Conservation (phyloP, 2,329 filamentous ascomycete genomes). For the Aspergillus costaricaensis region DNA sequence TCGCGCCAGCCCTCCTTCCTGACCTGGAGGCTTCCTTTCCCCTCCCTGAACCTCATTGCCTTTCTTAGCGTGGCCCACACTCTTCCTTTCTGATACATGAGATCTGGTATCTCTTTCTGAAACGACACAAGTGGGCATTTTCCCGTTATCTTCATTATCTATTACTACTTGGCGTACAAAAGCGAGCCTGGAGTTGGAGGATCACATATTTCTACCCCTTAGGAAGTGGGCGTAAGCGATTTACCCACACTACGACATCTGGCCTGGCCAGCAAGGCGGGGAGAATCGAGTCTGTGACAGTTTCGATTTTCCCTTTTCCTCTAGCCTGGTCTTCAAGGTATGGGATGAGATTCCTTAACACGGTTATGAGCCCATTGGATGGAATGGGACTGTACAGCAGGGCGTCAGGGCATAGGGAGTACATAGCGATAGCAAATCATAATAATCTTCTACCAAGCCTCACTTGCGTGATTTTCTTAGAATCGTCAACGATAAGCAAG, state of each 20-base stretch:
- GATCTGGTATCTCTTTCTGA: constrained; percentile 14
- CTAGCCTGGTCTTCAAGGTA: constrained; percentile 8
- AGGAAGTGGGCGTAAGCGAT: constrained; percentile 20
- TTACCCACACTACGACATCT: constrained; percentile 17
- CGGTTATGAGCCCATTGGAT: neutral
- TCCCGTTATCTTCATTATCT: constrained; percentile 18
- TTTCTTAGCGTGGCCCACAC: constrained; percentile 19
- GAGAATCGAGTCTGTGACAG: constrained; percentile 6
- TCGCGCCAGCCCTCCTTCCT: constrained; percentile 8
- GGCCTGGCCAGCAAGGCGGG: constrained; percentile 7
- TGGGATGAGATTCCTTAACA: constrained; percentile 11
- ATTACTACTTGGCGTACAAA: constrained; percentile 24
- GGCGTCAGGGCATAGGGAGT: constrained; percentile 12
- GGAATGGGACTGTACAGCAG: constrained; percentile 19
- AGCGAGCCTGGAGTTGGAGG: constrained; percentile 21
- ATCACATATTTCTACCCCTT: constrained; percentile 8
- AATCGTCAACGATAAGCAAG: no score
- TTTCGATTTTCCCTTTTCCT: neutral
- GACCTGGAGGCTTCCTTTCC: constrained; percentile 7
- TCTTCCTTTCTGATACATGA: constrained; percentile 7
- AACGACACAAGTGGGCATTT: constrained; percentile 7
- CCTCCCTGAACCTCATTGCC: neutral
- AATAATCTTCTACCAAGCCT: neutral
- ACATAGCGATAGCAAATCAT: constrained; percentile 13
- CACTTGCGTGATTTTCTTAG: neutral